Evolutionary conservation across 73 alveolate species (phyloP), one percentile per base, ranked within the genome.

Genomic region (Blepharisma japonicum): DNA sequence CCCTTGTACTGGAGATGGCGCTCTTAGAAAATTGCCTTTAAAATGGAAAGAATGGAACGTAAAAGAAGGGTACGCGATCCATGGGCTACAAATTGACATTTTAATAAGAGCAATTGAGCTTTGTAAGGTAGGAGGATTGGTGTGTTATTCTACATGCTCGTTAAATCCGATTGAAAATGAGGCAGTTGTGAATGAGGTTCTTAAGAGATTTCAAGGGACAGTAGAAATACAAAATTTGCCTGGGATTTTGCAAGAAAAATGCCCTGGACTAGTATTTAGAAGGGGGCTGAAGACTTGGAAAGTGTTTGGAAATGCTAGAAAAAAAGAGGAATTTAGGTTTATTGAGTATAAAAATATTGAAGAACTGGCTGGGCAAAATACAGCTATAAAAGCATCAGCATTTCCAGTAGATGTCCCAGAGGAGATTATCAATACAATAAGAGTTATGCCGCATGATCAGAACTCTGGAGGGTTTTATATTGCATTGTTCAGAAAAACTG

Each of bases 1-100:
- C 14, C 99, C 99, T 38, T 97, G 99, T 83, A 83, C 99, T 0
- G 98, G 99, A n/a, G 99, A 97, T 81, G 99, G 99, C 9, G 99
- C 99, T 7, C 90, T 97, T 83, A 89, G 99, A 39, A 97, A 97
- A 55, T 78, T 93, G 11, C 99, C 99, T 6, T 71, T 80, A 45
- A 90, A 96, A 84, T 97, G 99, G 99, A 94, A 90, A 66, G 85
- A 88, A 56, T 97, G 99, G 99, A 83, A 88, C 45, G 78, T 98
- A 18, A 88, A 92, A 71, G 98, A 94, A 77, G 95, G 98, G 7
- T 82, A 72, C 42, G 88, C 92, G 46, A 88, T 97, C 6, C 99
- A 97, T 86, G 89, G 91, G 21, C 88, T 96, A 74, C 94, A 97
- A 88, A 81, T 94, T 77, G 91, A 87, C 77, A 95, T 97, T 27